Base-by-base conservation (phyloP, 2,329 filamentous ascomycete genomes). In the Ambrosiella beaveri region DNA sequence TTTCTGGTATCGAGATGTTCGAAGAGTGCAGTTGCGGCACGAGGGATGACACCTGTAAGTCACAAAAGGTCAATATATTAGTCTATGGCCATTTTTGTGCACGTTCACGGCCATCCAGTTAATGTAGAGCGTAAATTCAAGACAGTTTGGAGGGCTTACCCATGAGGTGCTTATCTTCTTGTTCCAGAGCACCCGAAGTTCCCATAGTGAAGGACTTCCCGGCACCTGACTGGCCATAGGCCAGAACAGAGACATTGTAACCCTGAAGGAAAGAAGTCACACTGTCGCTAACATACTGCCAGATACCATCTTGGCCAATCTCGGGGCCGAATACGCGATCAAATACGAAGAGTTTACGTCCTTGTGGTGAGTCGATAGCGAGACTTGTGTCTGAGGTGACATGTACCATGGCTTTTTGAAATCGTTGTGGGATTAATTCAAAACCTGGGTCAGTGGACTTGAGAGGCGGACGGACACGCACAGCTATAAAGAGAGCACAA, bases 191-290 rank as follows among this genome's bases (percentile, higher is more conserved):
- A 3, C 89, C 89, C 0, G 91, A 89, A 0, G 93, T 98, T 59
- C 93, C 93, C 93, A 98, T 98, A 0, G 93, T 98, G 68, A 95
- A 97, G 2, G 91, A 97, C 73, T 98, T 98, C 64, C 93, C 93
- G 9, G 93, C 89, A 59, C 93, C 93, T 36, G 93, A 98, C 74
- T 98, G 93, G 63, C 93, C 93, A 66, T 98, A 98, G 53, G 93
- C 93, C 65, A 98, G 75, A 54, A 98, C 81, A 2, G 93, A 98
- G 60, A 98, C 93, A 80, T 98, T 98, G 78, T 97, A 98, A 57
- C 93, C 93, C 67, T 96, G 88, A 1, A 93, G 75, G 65, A 98
- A 98, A 1, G 90, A 87, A 64, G 77, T 81, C 64, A 97, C 86
- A 65, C 89, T 94, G 64, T 98, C 93, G 62, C 81, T 81, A 54